These are phyloP conservation scores for Cylindricascospora bacillispora DNA, from an alignment of 1,139 yeast genomes.

Conservation along the genomic window DNA sequence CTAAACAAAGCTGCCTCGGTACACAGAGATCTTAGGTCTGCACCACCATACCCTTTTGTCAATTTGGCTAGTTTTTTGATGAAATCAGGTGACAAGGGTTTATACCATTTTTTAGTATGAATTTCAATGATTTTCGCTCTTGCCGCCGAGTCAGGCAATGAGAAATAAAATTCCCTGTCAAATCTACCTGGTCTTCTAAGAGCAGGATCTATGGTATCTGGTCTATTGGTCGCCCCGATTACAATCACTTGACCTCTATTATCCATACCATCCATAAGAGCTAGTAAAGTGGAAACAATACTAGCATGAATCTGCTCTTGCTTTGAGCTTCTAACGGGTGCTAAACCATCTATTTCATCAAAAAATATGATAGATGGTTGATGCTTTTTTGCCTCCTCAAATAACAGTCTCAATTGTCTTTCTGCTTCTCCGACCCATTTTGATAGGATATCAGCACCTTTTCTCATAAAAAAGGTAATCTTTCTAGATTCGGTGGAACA, in stretches of 20 bases:
- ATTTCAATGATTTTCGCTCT: slow-evolving; percentile 67
- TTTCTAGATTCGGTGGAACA: slow-evolving; percentile 74
- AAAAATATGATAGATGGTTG: slow-evolving; percentile 94
- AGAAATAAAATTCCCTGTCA: slow-evolving; percentile 93
- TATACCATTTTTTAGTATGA: slow-evolving; percentile 84
- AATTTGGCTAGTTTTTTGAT: slow-evolving; percentile 57
- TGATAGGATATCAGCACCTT: slow-evolving; percentile 94
- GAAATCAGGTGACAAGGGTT: slow-evolving; percentile 48
- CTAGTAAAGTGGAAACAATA: slow-evolving; percentile 85
- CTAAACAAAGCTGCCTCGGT: slow-evolving; percentile 92
- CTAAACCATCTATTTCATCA: slow-evolving; percentile 96
- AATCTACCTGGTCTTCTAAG: slow-evolving; percentile 94
- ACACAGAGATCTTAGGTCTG: slow-evolving; percentile 86
- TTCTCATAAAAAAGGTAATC: slow-evolving; percentile 94
- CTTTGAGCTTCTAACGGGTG: slow-evolving; percentile 92
- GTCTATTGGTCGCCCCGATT: slow-evolving; percentile 96
- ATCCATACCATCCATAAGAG: slow-evolving; percentile 99
- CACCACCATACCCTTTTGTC: slow-evolving; percentile 98
- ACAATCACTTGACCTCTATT: slow-evolving; percentile 93
- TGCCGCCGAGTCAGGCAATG: slow-evolving; percentile 75
- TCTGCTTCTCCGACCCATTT: slow-evolving; percentile 99
- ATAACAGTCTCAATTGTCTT: slow-evolving; percentile 74
- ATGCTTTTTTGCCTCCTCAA: slow-evolving; percentile 91
- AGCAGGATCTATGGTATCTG: slow-evolving; percentile 96
- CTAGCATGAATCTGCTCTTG: slow-evolving; percentile 98